These are phyloP conservation scores for Fragaria vesca DNA, from an alignment of 306 rosid species.

Conservation along the genomic window DNA sequence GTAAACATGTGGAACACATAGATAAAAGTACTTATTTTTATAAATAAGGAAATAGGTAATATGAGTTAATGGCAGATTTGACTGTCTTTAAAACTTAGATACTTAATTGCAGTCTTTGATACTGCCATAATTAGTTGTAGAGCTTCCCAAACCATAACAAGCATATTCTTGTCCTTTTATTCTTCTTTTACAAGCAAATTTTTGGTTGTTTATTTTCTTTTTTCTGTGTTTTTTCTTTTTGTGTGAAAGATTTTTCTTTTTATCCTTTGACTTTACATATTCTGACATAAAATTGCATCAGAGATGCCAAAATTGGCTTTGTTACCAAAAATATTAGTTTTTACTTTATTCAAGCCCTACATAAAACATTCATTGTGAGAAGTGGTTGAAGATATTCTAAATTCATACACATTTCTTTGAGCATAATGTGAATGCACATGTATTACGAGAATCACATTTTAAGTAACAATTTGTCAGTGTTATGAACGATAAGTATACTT, in stretches of 20 bases:
- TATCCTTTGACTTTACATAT: neutral
- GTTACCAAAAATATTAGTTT: neutral
- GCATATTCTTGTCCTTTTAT: neutral
- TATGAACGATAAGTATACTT: too few relatives aligned
- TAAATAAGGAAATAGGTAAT: neutral
- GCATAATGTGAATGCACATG: too few relatives aligned
- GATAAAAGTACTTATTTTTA: neutral
- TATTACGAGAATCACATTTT: too few relatives aligned
- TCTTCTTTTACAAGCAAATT: neutral
- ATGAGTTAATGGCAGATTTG: neutral
- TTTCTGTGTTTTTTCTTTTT: neutral
- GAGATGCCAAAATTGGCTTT: neutral
- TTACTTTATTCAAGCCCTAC: neutral
- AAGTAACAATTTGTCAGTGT: too few relatives aligned
- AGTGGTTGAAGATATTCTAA: too few relatives aligned
- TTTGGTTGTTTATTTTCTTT: neutral
- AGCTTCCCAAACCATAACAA: neutral
- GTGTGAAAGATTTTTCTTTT: neutral
- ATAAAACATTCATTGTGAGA: neutral
- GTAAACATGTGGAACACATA: neutral
- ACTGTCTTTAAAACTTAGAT: neutral
- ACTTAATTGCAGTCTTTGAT: neutral
- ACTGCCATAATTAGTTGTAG: neutral
- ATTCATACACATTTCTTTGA: too few relatives aligned
- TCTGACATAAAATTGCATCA: neutral